Base-by-base conservation (phyloP, 2,329 filamentous ascomycete species). In the Monosporascus sp. region DNA sequence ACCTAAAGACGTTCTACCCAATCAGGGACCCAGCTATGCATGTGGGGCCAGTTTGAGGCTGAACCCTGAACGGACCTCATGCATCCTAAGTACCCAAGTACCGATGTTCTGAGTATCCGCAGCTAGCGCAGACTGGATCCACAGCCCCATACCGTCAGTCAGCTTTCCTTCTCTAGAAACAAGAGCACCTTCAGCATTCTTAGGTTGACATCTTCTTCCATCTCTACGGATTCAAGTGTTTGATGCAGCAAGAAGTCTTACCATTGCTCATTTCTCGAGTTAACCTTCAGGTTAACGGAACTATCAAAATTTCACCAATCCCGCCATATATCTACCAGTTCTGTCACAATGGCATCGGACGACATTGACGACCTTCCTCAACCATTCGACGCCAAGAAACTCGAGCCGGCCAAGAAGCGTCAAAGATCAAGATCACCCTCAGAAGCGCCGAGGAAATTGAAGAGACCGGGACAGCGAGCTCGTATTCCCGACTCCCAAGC, bases 401-500 rank as follows among this genome's bases (percentile, higher is more conserved):
- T 85, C 22, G 80, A 82, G 58, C 75, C 80, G 1, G 80, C 81
- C 26, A 84, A 84, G 67, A 80, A 82, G 63, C 79, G 81, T 48
- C 77, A 78, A 54, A 67, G 81, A 17, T 84, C 81, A 2, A 72
- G 75, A 37, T 83, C 81, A 2, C 74, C 74, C 8, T 65, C 64
- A 27, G 63, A 62, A 7, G 58, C 59, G 40, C 82, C 83, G 9
- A 83, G 86, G 49, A 87, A 85, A 67, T 79, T 80, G 52, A 90
- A 90, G 69, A 82, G 86, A 5, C 87, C 87, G 1, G 84, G 84
- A 5, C 80, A 82, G 55, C 79, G 84, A 52, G 81, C 84, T 14
- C 81, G 88, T 56, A 84, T 93, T 56, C 83, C 83, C 34, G 83
- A 83, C 52, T 73, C 81, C 31, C 85, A 90, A 63, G 80, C 83